Evolutionary conservation across 2,329 filamentous ascomycete genomes (phyloP), one percentile per base, ranked within the genome.

Genomic region (Emergomyces pasteurianus): DNA sequence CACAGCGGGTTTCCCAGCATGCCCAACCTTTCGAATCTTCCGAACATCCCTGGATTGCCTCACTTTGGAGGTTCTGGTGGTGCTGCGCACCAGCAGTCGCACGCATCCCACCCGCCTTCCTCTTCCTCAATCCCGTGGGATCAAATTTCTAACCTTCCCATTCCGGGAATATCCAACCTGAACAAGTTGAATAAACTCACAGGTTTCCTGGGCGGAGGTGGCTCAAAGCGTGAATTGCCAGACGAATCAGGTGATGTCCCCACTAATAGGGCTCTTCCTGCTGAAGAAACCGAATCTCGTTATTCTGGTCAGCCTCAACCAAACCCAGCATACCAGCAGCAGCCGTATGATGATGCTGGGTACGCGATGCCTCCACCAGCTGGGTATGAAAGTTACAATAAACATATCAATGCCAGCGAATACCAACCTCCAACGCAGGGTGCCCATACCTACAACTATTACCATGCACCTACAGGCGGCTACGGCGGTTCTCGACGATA

Each of bases 121-220:
- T 65, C 69, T 3, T 66, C 65, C 61, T 72, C 63, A 42, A 67
- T 65, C 23, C 70, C 71, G 5, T 71, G 69, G 66, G 68, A 69
- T 23, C 66, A 71, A 46, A 61, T 74, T n/a, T 69, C 68, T 43
- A 68, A 65, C 43, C 67, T 74, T 10, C 71, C 70, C 28, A 74
- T 74, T 52, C 71, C 72, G 1, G 74, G 74, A 8, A 70, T 75
- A 42, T 74, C 73, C 6, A 73, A 73, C 14, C 46, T 76, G 26
- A 67, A 67, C 56, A 75, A 74, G 57, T 64, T 74, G 10, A 68
- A 67, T 53, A 75, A 74, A 59, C 64, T 74, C 8, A 69, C 67
- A 47, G 70, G 67, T 7, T 66, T 73, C 52, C 70, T 72, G 3
- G 65, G 64, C 58, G 65, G 73, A 23, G 66, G 70, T 26, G 69